These are phyloP conservation scores for Blastocystis sp. DNA, from an alignment of 352 stramenopile species.

Conservation along the genomic window DNA sequence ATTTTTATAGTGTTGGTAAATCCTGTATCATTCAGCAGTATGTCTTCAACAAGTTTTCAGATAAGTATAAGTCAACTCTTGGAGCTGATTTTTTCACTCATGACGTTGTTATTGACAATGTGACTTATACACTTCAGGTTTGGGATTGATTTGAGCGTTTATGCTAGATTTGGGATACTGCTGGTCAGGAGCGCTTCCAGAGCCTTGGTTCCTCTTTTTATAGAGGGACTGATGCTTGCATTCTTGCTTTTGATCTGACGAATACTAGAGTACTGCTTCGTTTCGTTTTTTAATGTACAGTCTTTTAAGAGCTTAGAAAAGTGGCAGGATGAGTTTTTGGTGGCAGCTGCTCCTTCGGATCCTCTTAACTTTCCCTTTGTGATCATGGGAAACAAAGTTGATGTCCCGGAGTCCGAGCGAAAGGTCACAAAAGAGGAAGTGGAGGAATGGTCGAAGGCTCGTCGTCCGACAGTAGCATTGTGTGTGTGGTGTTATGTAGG, in stretches of 20 bases:
- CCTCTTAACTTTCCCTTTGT: conserved; percentile 91
- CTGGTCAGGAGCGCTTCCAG: conserved; percentile 95
- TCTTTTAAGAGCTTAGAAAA: conserved; percentile 93
- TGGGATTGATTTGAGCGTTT: neutral
- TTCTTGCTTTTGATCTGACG: conserved; percentile 97
- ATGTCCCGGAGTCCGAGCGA: conserved; percentile 74
- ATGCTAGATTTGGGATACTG: conserved; percentile 98
- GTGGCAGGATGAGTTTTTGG: conserved; percentile 93
- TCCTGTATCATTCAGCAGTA: conserved; percentile 99
- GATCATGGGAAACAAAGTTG: conserved; percentile 95
- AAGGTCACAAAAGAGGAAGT: conserved; percentile 77
- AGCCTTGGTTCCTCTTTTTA: conserved; percentile 95
- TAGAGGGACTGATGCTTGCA: conserved; percentile 88
- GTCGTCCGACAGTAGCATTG: conserved; percentile 67
- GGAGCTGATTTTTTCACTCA: conserved; percentile 96
- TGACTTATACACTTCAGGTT: conserved; percentile 72
- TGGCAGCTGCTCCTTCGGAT: conserved; percentile 68
- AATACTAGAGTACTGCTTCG: conserved; percentile 76
- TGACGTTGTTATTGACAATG: conserved; percentile 88
- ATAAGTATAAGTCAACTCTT: conserved; percentile 98
- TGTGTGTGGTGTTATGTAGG: conserved; percentile 67
- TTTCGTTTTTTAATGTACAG: conserved; percentile 63
- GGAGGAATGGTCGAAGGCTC: conserved; percentile 83
- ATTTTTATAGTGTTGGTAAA: conserved; percentile 85
- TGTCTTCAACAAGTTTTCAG: conserved; percentile 94